Evolutionary conservation across 441 rosid species (phyloP), one percentile per base, ranked within the genome.

Genomic region (Croton laevigatus): DNA sequence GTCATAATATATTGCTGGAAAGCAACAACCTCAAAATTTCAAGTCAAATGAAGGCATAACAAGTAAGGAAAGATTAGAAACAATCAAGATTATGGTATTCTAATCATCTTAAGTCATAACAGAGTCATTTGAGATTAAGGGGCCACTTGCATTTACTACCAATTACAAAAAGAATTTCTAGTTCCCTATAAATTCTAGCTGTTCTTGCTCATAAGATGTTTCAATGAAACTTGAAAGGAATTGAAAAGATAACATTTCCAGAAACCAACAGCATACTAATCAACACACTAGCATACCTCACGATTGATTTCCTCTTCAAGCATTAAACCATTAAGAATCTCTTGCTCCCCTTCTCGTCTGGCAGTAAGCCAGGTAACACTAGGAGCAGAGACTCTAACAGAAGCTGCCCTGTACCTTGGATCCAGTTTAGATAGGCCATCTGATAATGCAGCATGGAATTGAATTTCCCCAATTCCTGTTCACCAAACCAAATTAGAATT

Each of bases 291-390:
- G 59, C 75, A 45, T 85, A 89, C 97, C 87, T 80, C 82, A 46
- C 73, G 75, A 72, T 80, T 23, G 59, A 94, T 79, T 75, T 81
- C 76, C 70, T 80, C 73, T 45, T 88, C 76, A 73, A 94, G 82
- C 74, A 81, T 88, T 22, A 80, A 80, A 46, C 95, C 97, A 73
- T 82, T 81, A 63, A 86, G 94, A 81, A 85, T 77, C 78, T 83
- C 92, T 57, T 45, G 79, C 48, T 78, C 78, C 69, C 91, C 96
- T 74, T 81, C 87, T 80, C 83, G 86, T 82, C 72, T 88, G 23
- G 93, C 97, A 17, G 93, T 90, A 64, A 91, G 85, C 88, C 86
- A 76, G 17, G 96, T 84, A 62, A 19, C 40, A 38, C 17, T 48
- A 59, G 72, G 37, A 16, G 2, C 22, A 23, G 0, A 66, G 40